A percentile compares a stretch with the other conserved stretches of the same genome.
These are phyloP conservation scores for Daldinia sp. DNA, from an alignment of 2,329 filamentous ascomycete species.

Conservation along the genomic window DNA sequence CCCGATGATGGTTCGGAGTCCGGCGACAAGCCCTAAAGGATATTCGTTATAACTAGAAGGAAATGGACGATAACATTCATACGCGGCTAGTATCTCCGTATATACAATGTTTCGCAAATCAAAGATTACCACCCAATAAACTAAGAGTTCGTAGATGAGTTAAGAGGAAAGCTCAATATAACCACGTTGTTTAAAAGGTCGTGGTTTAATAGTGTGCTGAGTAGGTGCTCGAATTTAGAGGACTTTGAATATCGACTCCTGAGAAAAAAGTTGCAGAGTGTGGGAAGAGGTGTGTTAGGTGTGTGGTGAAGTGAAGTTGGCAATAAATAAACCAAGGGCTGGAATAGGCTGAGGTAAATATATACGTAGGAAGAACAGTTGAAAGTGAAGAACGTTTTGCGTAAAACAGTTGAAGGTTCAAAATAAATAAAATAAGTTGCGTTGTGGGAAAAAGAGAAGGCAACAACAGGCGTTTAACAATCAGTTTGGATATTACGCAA, in stretches of 20 bases:
- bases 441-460: not conserved
- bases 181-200: not conserved
- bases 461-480: not conserved
- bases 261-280: not conserved
- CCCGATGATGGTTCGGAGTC: no score
- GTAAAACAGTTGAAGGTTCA: not conserved
- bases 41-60: no score
- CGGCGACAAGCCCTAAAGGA: no score
- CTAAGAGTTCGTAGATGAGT: no score
- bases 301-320: not conserved
- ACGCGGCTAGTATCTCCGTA: no score
- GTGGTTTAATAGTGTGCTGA: not conserved
- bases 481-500: not conserved
- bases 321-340: not conserved
- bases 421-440: not conserved
- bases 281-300: not conserved
- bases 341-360: not conserved
- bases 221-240: not conserved
- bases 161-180: no score
- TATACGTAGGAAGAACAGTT: not conserved
- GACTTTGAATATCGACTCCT: not conserved
- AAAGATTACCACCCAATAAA: no score
- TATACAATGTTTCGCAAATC: no score
- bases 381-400: not conserved
- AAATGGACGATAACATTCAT: no score